Conservation (phyloP, 148 eudicot genomes). For the Pouteria glomerata region DNA sequence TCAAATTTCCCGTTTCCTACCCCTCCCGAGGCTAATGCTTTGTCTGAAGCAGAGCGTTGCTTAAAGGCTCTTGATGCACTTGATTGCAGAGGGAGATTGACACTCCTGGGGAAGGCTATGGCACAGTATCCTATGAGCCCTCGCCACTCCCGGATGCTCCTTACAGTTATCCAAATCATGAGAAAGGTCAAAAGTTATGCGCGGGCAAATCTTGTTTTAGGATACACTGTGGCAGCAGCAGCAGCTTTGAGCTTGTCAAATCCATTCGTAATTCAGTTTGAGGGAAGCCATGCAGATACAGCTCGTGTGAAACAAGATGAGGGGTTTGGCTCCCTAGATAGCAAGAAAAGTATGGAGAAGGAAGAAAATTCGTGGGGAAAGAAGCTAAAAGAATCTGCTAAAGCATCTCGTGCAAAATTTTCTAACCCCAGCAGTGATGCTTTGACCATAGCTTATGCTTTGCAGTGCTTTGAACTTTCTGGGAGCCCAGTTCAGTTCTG, state of each 20-base stretch:
- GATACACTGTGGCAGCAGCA: slow-evolving; percentile 75
- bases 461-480: slow-evolving; percentile 77
- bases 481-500: slow-evolving; percentile 45
- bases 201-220: slow-evolving; percentile 56
- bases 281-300: slow-evolving; percentile 26
- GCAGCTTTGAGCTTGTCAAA: slow-evolving; percentile 74
- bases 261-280: slow-evolving; percentile 65
- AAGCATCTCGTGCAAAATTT: slow-evolving; percentile 53
- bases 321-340: slow-evolving; percentile 9
- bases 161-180: slow-evolving; percentile 64
- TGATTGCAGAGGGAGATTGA: slow-evolving; percentile 57
- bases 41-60: slow-evolving; percentile 68
- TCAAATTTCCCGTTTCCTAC: slow-evolving; percentile 90
- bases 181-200: slow-evolving; percentile 30
- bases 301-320: slow-evolving; percentile 25
- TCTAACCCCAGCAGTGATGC: slow-evolving; percentile 78
- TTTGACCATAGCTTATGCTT: slow-evolving; percentile 65
- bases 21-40: slow-evolving; percentile 56
- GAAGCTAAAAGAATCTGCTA: slow-evolving; percentile 57
- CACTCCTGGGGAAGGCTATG: slow-evolving; percentile 84
- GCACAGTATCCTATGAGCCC: slow-evolving; percentile 87
- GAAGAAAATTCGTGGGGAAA: slow-evolving; percentile 37
- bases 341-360: slow-evolving; percentile 15
- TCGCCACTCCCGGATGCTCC: slow-evolving; percentile 90
- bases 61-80: slow-evolving; percentile 82